Evolutionary conservation across 768 basidiomycete genomes (phyloP).

Genomic region (Phylloporus sp.): DNA sequence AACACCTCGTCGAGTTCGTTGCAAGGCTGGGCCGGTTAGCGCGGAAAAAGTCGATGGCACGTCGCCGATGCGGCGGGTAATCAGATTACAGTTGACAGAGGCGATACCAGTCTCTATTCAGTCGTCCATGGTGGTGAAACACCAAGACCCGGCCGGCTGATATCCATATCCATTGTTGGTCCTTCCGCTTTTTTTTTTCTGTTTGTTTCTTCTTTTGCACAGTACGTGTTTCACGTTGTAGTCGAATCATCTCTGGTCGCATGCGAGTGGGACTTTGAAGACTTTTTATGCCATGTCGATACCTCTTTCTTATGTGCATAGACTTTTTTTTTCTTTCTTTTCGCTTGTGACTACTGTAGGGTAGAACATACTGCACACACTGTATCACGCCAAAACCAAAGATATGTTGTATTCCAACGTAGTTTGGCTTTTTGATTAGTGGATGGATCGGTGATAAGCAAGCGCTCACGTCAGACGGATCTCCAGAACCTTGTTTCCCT

Average conservation of each 20-base stretch:
- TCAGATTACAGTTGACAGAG: not conserved
- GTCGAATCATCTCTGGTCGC: conserved; percentile 6
- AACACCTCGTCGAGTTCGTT: conserved; percentile 25
- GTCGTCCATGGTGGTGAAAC: not conserved
- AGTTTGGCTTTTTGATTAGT: not conserved
- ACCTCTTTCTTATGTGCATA: conserved; percentile 3
- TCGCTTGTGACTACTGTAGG: not conserved
- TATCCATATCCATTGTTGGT: not conserved
- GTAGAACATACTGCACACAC: not conserved
- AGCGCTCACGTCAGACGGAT: not conserved
- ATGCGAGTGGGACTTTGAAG: conserved; percentile 15
- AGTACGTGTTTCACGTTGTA: not conserved
- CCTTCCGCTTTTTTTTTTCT: not conserved
- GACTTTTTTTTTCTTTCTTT: not conserved
- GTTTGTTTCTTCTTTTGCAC: not conserved
- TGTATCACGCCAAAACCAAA: not conserved
- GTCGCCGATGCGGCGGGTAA: not conserved
- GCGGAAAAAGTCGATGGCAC: not conserved
- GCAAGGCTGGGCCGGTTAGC: conserved; percentile 29
- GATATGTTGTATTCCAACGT: not conserved
- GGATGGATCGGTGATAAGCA: not conserved
- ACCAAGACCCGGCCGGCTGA: not conserved
- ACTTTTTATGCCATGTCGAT: conserved; percentile 4
- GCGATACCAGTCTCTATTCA: too few relatives aligned
- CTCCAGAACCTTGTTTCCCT: not conserved